Evolutionary conservation across 2,329 filamentous ascomycete species (phyloP).

Genomic region (Pseudogymnoascus sp.): DNA sequence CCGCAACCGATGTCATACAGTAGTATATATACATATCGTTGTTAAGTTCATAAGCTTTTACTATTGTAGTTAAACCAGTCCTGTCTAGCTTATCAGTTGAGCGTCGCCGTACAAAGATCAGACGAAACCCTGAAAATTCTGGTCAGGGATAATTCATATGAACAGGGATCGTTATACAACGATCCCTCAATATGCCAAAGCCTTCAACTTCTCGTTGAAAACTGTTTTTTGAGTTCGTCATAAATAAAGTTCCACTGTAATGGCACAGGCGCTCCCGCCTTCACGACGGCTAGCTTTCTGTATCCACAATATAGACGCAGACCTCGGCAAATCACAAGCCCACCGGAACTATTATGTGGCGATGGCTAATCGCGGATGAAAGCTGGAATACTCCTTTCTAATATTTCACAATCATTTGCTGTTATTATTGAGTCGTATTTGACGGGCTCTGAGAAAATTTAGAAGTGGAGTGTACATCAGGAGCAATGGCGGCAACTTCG

Average conservation of each 20-base stretch:
- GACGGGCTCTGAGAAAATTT: neutral
- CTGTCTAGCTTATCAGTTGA: no score
- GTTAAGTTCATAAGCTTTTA: no score
- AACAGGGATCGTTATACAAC: neutral
- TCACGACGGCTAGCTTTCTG: neutral
- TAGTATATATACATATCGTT: no score
- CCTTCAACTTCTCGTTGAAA: neutral
- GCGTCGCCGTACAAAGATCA: neutral
- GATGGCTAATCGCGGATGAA: neutral
- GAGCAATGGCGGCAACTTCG: neutral
- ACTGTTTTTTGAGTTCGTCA: neutral
- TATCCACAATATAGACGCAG: constrained; percentile 4
- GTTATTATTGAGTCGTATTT: neutral
- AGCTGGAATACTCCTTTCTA: neutral
- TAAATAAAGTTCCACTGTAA: constrained; percentile 6
- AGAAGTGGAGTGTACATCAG: neutral
- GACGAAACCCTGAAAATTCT: neutral
- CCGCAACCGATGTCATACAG: no score
- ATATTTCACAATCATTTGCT: neutral
- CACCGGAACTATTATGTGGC: neutral
- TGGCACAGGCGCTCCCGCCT: neutral
- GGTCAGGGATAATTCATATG: neutral
- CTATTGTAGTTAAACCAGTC: no score
- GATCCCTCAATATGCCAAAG: neutral
- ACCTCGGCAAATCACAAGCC: constrained; percentile 4